These are phyloP conservation scores for Aspergillus udagawae DNA, from an alignment of 2,329 filamentous ascomycete genomes.

Conservation along the genomic window DNA sequence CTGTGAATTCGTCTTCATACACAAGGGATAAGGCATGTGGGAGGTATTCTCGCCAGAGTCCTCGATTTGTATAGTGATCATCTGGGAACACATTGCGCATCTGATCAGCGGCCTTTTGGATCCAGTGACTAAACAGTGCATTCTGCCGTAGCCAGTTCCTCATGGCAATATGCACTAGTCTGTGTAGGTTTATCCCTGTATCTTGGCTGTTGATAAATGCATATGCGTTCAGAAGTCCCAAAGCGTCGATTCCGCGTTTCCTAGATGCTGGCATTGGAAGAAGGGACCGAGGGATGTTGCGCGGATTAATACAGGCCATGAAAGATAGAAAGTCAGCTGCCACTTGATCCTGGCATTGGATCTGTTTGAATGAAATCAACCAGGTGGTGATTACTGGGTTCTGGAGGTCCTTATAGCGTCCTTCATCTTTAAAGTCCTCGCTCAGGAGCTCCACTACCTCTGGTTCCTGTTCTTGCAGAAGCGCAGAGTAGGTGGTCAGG, in stretches of 20 bases:
- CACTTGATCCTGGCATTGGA: constrained; percentile 20
- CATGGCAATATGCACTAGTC: not conserved
- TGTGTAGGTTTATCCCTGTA: not conserved
- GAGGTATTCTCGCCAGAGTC: not conserved
- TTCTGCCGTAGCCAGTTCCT: not conserved
- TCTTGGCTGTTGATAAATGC: not conserved
- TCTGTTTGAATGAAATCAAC: constrained; percentile 9
- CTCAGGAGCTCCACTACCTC: constrained; percentile 4
- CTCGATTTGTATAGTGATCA: not conserved
- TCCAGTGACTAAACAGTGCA: not conserved
- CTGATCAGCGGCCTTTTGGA: not conserved
- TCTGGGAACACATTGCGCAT: not conserved
- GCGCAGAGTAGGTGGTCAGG: not conserved
- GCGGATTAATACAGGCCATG: constrained; percentile 30
- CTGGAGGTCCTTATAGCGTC: constrained; percentile 2
- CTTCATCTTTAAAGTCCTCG: constrained; percentile 5
- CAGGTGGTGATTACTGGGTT: constrained; percentile 7
- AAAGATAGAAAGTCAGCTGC: constrained; percentile 34
- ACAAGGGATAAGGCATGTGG: not conserved
- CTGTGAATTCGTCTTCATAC: constrained; percentile 8
- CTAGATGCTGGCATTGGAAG: constrained; percentile 20
- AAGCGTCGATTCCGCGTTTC: constrained; percentile 22
- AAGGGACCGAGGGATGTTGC: constrained; percentile 31
- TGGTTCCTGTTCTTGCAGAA: constrained; percentile 3
- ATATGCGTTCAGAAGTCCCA: constrained; percentile 10